Percentiles rank a stretch among this genome's conserved stretches.
Conservation (phyloP, 2,329 filamentous ascomycete species). For the Cytospora schulzeri region DNA sequence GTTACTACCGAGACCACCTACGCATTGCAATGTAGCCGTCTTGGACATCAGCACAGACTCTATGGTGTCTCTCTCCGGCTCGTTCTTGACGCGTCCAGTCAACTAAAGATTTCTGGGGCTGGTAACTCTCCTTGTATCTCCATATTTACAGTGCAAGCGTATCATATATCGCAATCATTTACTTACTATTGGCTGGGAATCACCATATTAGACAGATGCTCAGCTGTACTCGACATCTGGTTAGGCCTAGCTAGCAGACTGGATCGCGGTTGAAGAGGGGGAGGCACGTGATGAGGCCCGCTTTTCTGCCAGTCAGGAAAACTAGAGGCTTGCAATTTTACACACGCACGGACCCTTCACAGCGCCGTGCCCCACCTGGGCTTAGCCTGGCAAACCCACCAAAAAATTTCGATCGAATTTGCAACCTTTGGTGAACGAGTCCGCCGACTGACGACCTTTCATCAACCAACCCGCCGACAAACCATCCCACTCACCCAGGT, state of each 20-base stretch:
- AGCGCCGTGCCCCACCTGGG: not conserved
- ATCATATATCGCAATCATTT: no score
- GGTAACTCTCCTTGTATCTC: no score
- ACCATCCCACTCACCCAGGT: constrained; percentile 17
- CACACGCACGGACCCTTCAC: not conserved
- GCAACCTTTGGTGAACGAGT: not conserved
- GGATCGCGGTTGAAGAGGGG: no score
- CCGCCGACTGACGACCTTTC: constrained; percentile 8
- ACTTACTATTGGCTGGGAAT: no score
- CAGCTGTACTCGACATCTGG: not conserved
- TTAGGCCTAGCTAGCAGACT: no score
- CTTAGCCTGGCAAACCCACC: constrained; percentile 20
- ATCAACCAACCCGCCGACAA: constrained; percentile 23
- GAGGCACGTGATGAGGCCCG: not conserved
- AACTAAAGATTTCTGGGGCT: no score
- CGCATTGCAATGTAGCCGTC: not conserved
- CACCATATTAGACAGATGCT: no score
- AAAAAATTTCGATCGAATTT: constrained; percentile 26
- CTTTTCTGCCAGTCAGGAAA: not conserved
- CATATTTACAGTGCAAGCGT: no score
- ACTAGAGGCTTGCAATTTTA: not conserved
- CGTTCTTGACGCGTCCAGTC: not conserved
- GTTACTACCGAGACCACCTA: not conserved
- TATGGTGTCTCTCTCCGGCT: not conserved
- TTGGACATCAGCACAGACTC: not conserved